Evolutionary conservation across 176 grass and related monocot species (phyloP).

Genomic region (Microstegium vimineum): DNA sequence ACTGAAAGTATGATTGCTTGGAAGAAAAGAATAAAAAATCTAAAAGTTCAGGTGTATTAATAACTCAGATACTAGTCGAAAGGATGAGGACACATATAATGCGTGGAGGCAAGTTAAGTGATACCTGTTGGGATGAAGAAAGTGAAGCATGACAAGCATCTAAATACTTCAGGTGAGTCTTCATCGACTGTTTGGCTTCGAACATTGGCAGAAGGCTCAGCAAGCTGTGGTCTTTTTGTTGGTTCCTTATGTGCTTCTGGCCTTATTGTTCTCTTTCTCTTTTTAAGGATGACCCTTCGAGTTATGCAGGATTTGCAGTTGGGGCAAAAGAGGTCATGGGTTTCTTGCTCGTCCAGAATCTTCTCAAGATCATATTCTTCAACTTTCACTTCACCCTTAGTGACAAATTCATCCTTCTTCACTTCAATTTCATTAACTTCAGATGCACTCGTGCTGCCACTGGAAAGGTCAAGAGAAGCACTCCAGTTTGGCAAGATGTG

Average conservation of each 20-base stretch:
- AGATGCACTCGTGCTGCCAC: not conserved
- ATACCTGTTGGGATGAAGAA: constrained; percentile 93
- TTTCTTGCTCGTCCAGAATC: constrained; percentile 78
- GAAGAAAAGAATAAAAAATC: not conserved
- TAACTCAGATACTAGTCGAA: not conserved
- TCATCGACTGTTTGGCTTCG: not conserved
- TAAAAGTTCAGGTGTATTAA: not conserved
- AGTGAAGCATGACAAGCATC: constrained; percentile 89
- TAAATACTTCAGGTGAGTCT: constrained; percentile 52
- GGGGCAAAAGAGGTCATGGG: constrained; percentile 76
- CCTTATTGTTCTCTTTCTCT: constrained; percentile 65
- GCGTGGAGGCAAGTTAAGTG: not conserved
- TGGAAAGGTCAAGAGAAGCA: constrained; percentile 1
- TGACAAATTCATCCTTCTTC: not conserved
- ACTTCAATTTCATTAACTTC: constrained; percentile 19
- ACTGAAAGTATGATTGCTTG: too few relatives aligned
- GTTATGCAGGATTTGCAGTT: constrained; percentile 92
- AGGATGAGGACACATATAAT: not conserved
- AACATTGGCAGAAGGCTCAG: not conserved
- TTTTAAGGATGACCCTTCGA: constrained; percentile 73
- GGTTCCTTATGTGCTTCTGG: constrained; percentile 12
- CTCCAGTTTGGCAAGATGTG: not conserved
- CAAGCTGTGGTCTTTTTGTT: constrained; percentile 41
- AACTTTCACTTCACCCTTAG: constrained; percentile 2
- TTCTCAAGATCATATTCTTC: constrained; percentile 67